Evolutionary conservation across 805 yeast species (phyloP).

Genomic region (Kuraishia cidri): DNA sequence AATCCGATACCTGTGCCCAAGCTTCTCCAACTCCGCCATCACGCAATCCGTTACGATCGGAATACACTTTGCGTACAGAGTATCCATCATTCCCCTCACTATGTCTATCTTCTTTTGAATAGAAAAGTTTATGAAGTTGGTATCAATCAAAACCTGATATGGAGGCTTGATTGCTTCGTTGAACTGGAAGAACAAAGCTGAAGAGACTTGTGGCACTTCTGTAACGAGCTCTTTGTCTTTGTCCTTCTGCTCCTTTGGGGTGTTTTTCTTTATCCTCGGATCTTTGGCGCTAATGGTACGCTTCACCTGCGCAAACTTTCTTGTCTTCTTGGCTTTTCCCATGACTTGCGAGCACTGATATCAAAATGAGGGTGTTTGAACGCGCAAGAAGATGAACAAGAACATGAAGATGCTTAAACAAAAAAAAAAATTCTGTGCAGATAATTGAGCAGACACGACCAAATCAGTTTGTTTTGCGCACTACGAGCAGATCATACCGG

Average conservation of each 20-base stretch:
- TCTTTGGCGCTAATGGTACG: slow-evolving; percentile 72
- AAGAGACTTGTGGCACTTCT: slow-evolving; percentile 87
- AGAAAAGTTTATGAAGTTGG: slow-evolving; percentile 93
- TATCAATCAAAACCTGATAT: slow-evolving; percentile 90
- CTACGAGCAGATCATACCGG: no score
- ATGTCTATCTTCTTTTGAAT: slow-evolving; percentile 93
- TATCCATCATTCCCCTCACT: slow-evolving; percentile 96
- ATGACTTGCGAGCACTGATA: no score
- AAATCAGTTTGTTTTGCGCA: no score
- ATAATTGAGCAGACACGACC: no score
- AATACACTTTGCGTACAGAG: slow-evolving; percentile 88
- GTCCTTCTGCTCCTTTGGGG: slow-evolving; percentile 24
- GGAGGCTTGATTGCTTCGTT: slow-evolving; percentile 97
- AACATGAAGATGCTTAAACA: no score
- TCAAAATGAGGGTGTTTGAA: no score
- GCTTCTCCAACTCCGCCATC: slow-evolving; percentile 92
- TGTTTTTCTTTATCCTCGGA: slow-evolving; percentile 40
- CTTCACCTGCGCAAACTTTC: slow-evolving; percentile 93
- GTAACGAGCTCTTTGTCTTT: slow-evolving; percentile 73
- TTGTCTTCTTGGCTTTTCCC: slow-evolving; percentile 96
- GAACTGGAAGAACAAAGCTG: slow-evolving; percentile 90
- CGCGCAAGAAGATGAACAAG: no score
- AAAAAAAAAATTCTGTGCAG: no score
- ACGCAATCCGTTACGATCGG: slow-evolving; percentile 97
- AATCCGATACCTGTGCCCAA: slow-evolving; percentile 91